Evolutionary conservation across 2,329 filamentous ascomycete species (phyloP), one percentile per base, ranked within the genome.

Genomic region (Neobulgaria alba): DNA sequence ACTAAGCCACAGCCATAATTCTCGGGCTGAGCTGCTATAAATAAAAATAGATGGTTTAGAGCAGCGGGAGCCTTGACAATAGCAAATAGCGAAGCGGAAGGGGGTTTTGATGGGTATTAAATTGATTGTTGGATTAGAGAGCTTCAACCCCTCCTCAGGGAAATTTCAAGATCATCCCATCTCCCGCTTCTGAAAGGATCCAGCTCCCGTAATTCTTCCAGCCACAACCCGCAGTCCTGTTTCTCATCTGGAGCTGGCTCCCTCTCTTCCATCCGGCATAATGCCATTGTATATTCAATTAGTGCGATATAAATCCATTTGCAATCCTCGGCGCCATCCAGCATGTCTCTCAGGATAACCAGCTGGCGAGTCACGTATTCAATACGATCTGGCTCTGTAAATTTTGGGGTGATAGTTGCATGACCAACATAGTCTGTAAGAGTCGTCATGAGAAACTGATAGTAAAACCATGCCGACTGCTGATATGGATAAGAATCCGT

Each of bases 391-490:
- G 72, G 63, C 4, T 67, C 59, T 1, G 71, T 71, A 20, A 94
- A 64, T 29, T 75, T 69, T 0, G 77, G 77, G 10, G 79, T 73
- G 52, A 95, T 82, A 8, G 73, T 73, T 15, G 71, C 65, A 2
- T 65, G 57, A 10, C 67, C 63, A 10, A 59, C 66, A 36, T 63
- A 66, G 54, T 67, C 70, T 38, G 72, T 67, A 53, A 84, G 67
- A 56, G 80, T 82, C 45, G 79, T 74, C 65, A 95, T 78, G 42
- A 95, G 67, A 56, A 82, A 94, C 53, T 92, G 84, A 61, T 96
- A 88, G 58, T 98, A 96, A 62, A 93, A 95, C 89, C 92, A 98
- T 4, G 95, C 71, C 14, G 88, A 95, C 59, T 96, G 90, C 58
- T 96, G 90, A 52, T 94, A 88, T 0, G 90, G 88, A 43, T 93